Conservation (phyloP, 352 stramenopile species). For the Phytophthora meadii region DNA sequence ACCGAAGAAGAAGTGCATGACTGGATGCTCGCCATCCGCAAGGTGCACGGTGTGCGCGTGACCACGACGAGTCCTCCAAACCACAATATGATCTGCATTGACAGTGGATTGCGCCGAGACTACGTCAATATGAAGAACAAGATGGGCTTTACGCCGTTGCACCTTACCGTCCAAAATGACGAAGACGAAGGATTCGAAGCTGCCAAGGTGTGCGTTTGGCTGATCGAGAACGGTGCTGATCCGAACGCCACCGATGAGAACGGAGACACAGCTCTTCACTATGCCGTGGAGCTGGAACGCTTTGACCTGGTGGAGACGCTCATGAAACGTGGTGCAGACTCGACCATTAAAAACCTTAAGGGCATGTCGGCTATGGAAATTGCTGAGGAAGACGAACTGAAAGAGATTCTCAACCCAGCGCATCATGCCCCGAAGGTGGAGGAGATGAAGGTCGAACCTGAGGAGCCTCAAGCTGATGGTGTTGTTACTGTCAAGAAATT, state of each 20-base stretch:
- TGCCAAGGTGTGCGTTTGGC: constrained; percentile 86
- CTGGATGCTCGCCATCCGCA: constrained; percentile 88
- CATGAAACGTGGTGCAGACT: constrained; percentile 86
- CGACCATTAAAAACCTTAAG: constrained; percentile 77
- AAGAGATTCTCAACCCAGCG: constrained; percentile 73
- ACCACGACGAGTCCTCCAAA: constrained; percentile 72
- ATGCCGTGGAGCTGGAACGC: constrained; percentile 82
- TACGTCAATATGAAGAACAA: constrained; percentile 92
- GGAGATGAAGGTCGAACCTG: constrained; percentile 23
- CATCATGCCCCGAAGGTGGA: constrained; percentile 48
- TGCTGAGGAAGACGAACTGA: constrained; percentile 79
- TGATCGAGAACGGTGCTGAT: constrained; percentile 88
- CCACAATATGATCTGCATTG: constrained; percentile 92
- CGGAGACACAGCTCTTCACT: constrained; percentile 88
- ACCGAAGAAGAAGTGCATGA: constrained; percentile 87
- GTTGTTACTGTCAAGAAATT: constrained; percentile 29
- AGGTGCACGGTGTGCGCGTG: constrained; percentile 84
- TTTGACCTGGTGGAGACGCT: constrained; percentile 86
- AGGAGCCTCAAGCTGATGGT: constrained; percentile 34
- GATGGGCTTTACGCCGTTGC: constrained; percentile 77
- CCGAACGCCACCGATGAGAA: constrained; percentile 79
- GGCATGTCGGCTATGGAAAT: constrained; percentile 73
- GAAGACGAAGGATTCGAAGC: constrained; percentile 91
- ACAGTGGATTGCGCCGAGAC: constrained; percentile 77
- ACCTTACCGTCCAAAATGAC: constrained; percentile 86